Evolutionary conservation across 2,329 filamentous ascomycete species (phyloP).

Genomic region (Ramichloridium luteum): DNA sequence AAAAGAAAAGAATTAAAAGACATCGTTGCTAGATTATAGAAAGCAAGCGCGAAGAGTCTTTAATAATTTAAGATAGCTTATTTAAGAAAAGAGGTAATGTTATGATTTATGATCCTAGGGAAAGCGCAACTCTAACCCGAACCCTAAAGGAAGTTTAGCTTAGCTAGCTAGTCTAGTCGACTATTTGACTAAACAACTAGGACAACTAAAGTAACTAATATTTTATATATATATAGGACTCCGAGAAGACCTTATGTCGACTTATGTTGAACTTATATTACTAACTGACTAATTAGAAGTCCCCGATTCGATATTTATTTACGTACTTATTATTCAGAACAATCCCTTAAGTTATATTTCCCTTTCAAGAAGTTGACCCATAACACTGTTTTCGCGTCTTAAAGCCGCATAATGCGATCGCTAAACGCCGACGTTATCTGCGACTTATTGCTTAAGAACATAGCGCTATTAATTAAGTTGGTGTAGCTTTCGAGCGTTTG

Average conservation of each 20-base stretch:
- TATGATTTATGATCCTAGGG: no score
- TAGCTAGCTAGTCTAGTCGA: neutral
- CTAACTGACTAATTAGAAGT: neutral
- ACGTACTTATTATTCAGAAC: constrained; percentile 1
- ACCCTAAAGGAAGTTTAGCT: neutral
- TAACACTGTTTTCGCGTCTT: constrained; percentile 1
- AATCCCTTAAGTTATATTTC: neutral
- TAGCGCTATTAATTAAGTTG: neutral
- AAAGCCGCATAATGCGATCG: neutral
- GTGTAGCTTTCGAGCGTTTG: constrained; percentile 1
- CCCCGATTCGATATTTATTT: neutral
- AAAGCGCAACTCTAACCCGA: neutral
- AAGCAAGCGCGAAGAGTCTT: no score
- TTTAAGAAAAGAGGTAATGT: no score
- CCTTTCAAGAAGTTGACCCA: constrained; percentile 1
- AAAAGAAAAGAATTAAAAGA: no score
- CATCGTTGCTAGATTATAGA: no score
- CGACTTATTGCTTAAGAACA: constrained; percentile 1
- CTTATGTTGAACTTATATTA: constrained; percentile 1
- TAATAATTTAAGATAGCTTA: no score
- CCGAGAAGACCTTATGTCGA: neutral
- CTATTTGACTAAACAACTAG: neutral
- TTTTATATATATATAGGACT: neutral
- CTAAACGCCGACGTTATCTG: neutral
- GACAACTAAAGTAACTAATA: neutral